Evolutionary conservation across 78 protist species (phyloP).

Genomic region (Planoprotostelium fungivorum): DNA sequence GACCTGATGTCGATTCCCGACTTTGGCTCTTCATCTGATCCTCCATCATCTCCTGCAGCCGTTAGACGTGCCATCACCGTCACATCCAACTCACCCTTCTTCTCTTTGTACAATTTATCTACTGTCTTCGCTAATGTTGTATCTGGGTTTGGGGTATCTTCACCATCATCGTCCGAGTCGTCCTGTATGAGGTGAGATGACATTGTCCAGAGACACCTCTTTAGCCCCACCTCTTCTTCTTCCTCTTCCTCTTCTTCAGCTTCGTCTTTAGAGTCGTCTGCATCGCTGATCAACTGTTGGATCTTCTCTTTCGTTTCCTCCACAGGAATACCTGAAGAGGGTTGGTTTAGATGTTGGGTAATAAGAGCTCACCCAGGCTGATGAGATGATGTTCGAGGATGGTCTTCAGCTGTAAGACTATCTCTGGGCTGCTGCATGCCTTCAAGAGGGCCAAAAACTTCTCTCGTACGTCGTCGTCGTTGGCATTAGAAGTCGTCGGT

Average conservation of each 20-base stretch:
- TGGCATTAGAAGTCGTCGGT: too few relatives aligned
- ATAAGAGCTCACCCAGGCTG: neutral
- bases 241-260: neutral
- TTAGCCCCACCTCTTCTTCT: neutral
- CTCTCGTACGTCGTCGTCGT: neutral
- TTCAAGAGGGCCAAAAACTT: neutral
- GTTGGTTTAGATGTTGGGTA: neutral
- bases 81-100: too few relatives aligned
- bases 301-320: neutral
- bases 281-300: neutral
- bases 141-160: neutral
- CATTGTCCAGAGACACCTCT: neutral
- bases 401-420: neutral
- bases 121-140: too few relatives aligned
- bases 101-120: too few relatives aligned
- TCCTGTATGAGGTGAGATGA: neutral
- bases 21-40: too few relatives aligned
- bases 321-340: neutral
- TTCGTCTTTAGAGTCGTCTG: neutral
- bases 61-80: too few relatives aligned
- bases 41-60: too few relatives aligned
- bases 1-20: neutral
- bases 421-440: neutral
- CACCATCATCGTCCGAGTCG: neutral
- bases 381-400: neutral